Base-by-base conservation (phyloP, 306 rosid species). In the Dryas drummondii region DNA sequence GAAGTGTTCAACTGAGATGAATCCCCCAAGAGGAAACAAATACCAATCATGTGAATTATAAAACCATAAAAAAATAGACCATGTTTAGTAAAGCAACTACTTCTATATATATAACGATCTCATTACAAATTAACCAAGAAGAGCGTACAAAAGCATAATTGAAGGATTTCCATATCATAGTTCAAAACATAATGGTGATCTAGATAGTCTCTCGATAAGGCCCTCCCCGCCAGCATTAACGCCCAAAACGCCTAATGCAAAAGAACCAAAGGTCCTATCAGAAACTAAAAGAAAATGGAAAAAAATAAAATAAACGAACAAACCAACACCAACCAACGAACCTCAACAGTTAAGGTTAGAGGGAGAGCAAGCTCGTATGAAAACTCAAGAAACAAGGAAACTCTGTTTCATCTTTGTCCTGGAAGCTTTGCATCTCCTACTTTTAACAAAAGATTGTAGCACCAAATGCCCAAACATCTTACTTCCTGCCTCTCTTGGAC, bases 401-500 rank as follows among this genome's bases (percentile, higher is more conserved):
- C n/a, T 60, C 1, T 45, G 62, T 76, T 90, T 94, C 91, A 94
- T 94, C 89, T 82, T 91, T 1, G 89, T 78, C 81, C 84, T 83
- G 5, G 94, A 84, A 51, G 97, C 91, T 70, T 79, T 89, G 88
- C 90, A 91, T 77, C 87, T 91, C 77, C 96, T 88, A 74, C 83
- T 82, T 60, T 63, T 88, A 19, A 79, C 76, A 83, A 84, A 86
- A 19, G 87, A 87, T 19, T 52, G 85, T 54, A 67, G 66, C 70
- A 10, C 74, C 16, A 60, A 76, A 75, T 52, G 53, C 19, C 72
- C 82, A 50, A 55, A 50, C 44, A 65, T 61, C 61, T 86, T 81
- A 86, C 78, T 83, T 84, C 67, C 82, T 75, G 80, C 83, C 61
- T 75, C 84, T 85, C 84, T 82, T 81, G 19, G 86, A 78, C 76